A percentile compares a stretch with the other conserved stretches of the same genome.
Conservation (phyloP, 768 basidiomycete species). For the Termitomyces sp. region DNA sequence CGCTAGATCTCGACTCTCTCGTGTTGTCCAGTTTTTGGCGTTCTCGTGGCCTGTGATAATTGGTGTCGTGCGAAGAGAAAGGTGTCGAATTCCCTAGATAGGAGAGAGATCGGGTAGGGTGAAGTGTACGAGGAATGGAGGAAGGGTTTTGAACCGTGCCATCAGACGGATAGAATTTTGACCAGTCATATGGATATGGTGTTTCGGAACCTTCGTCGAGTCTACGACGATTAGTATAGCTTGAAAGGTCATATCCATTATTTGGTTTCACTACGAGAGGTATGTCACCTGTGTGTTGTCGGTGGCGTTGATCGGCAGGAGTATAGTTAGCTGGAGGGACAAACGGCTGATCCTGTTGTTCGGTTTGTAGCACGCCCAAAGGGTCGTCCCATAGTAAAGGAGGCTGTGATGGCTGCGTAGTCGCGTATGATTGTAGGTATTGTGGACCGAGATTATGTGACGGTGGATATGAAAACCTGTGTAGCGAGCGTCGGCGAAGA, state of each 20-base stretch:
- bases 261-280: background rate
- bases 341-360: background rate
- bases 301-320: background rate
- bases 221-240: background rate
- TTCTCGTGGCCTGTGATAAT: background rate
- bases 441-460: background rate
- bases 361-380: background rate
- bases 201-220: background rate
- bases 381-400: background rate
- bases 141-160: background rate
- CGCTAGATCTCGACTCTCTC: background rate
- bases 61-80: constrained; percentile 7
- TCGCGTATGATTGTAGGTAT: background rate
- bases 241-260: background rate
- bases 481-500: background rate
- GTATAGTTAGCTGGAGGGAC: background rate
- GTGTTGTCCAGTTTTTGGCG: background rate
- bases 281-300: background rate
- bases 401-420: background rate
- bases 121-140: background rate
- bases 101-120: constrained; percentile 5
- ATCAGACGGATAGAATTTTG: background rate
- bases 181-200: constrained; percentile 3
- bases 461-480: background rate
- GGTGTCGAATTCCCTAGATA: constrained; percentile 16